Base-by-base conservation (phyloP, 768 basidiomycete species). In the Hericium coralloides region DNA sequence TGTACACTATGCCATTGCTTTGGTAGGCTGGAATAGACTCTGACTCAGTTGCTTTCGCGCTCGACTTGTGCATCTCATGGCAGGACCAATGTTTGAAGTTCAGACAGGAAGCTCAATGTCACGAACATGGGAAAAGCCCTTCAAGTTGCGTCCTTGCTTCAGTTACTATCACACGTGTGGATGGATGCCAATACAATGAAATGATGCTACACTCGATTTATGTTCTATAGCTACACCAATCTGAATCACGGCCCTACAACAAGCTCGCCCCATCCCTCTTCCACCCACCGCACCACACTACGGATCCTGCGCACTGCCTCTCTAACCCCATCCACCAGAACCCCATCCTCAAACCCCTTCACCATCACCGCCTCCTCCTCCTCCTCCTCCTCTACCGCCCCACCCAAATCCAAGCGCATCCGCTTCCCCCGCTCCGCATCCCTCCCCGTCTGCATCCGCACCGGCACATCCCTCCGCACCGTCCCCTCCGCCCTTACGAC, bases 281-380 rank as follows among this genome's bases (percentile, higher is more conserved):
- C 74, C 4, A 77, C 70, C 87, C 87, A 89, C 39, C 63, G 63
- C n/a, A 83, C 64, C 55, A 74, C 74, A 2, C 39, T 54, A 41
- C 69, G 63, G 48, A 85, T 58, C 65, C 72, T 76, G 47, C 55
- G 60, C 55, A 78, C 67, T 20, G 73, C 73, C 12, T 80, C 77
- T 15, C 64, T 61, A 9, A 79, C 67, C 0, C 74, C 81, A 12
- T 63, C 59, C n/a, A 62, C 70, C 52, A 90, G 70, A 1, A 83
- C 71, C 25, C 74, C 74, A 61, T 85, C 85, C 57, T 89, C 85
- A 62, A 88, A 89, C 1, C 87, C 87, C 64, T 83, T 84, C 43
- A 86, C 72, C 10, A 65, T 63, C 6, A 69, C 55, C 53, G 31
- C 53, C 14, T 55, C 56, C 53, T 51, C 52, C 20, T 52, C 53